These are phyloP conservation scores for Fonsecaea monophora DNA, from an alignment of 2,329 filamentous ascomycete genomes.

Conservation along the genomic window DNA sequence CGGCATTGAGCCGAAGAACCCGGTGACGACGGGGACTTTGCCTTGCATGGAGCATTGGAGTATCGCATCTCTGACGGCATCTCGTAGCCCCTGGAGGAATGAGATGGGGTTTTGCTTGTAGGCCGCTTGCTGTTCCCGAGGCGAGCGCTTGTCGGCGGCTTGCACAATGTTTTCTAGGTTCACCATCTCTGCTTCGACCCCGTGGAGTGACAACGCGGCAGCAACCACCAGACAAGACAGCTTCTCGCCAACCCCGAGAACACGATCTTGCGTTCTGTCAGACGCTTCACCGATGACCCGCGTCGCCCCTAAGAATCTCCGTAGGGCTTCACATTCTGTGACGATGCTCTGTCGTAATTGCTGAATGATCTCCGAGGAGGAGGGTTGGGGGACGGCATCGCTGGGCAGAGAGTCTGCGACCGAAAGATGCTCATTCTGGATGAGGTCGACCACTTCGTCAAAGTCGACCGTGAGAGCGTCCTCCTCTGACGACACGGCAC, in stretches of 20 bases:
- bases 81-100: constrained; percentile 4
- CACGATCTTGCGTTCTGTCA: constrained; percentile 19
- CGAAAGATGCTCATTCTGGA: constrained; percentile 16
- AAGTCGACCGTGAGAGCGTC: not conserved
- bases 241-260: constrained; percentile 20
- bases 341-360: not conserved
- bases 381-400: not conserved
- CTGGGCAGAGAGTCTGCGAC: constrained; percentile 6
- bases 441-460: constrained; percentile 10
- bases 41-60: constrained; percentile 42
- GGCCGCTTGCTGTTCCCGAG: constrained; percentile 13
- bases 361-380: constrained; percentile 1
- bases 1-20: constrained; percentile 92
- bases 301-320: constrained; percentile 15
- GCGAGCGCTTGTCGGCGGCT: constrained; percentile 3
- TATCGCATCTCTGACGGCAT: constrained; percentile 7
- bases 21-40: constrained; percentile 79
- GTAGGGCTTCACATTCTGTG: constrained; percentile 11
- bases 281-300: constrained; percentile 15
- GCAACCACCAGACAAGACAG: constrained; percentile 22
- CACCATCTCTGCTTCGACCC: constrained; percentile 14
- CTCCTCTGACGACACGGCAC: constrained; percentile 11
- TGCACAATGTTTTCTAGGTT: constrained; percentile 19
- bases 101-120: constrained; percentile 15
- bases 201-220: constrained; percentile 13